Conservation (phyloP, 2,329 filamentous ascomycete genomes). For the Parascedosporium putredinis region DNA sequence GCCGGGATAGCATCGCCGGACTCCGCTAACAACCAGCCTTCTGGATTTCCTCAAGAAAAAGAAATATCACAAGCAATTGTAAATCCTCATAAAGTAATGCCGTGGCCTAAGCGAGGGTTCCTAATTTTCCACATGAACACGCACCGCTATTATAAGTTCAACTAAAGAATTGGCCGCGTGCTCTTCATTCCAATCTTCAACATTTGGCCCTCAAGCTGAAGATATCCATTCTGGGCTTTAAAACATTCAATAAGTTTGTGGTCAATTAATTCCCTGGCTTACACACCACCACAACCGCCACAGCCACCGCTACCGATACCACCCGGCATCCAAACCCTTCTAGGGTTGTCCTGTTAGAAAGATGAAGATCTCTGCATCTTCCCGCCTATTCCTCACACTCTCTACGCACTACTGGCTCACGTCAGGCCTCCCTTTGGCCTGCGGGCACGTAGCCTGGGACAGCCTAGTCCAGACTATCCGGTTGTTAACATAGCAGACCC, state of each 20-base stretch:
- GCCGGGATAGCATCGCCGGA: neutral
- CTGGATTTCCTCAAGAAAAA: neutral
- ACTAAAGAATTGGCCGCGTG: no score
- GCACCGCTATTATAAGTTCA: no score
- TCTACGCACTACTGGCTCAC: conserved; percentile 12
- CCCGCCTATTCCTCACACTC: conserved; percentile 17
- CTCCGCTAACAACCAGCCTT: neutral
- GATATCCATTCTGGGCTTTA: no score
- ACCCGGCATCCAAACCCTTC: neutral
- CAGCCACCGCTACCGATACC: no score
- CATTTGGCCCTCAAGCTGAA: no score
- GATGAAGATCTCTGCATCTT: conserved; percentile 19
- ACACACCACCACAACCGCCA: no score
- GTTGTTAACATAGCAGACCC: conserved; percentile 9
- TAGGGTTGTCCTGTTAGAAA: conserved; percentile 11
- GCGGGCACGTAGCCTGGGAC: conserved; percentile 19
- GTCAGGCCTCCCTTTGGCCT: conserved; percentile 6
- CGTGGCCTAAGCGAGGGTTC: neutral
- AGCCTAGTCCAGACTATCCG: conserved; percentile 6
- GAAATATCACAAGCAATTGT: neutral
- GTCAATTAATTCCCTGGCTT: no score
- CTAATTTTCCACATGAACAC: no score
- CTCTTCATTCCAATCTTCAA: no score
- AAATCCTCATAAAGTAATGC: neutral
- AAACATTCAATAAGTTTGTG: no score